Evolutionary conservation across 768 basidiomycete species (phyloP).

Genomic region (Leccinum imitatum): DNA sequence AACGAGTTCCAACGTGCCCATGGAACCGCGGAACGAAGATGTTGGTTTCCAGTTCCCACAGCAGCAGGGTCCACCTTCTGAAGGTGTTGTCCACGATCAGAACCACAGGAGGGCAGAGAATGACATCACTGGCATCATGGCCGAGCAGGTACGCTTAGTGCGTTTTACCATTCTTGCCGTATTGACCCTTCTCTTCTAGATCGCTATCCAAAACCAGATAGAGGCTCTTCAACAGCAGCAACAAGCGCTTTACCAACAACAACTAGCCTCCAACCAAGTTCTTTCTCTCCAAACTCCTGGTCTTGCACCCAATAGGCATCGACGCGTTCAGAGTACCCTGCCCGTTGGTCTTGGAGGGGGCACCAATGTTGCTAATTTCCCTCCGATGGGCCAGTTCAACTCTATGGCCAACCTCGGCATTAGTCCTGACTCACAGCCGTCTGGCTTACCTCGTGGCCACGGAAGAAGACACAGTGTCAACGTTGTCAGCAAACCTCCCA

Average conservation of each 20-base stretch:
- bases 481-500: conserved; percentile 72
- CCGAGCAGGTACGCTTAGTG: conserved; percentile 74
- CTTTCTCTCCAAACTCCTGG: conserved; percentile 78
- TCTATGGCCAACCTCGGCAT: conserved; percentile 50
- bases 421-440: conserved; percentile 62
- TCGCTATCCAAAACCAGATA: conserved; percentile 87
- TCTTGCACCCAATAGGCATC: conserved; percentile 68
- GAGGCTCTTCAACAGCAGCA: conserved; percentile 90
- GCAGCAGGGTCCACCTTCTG: conserved; percentile 42
- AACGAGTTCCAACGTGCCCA: conserved; percentile 50
- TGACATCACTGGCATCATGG: conserved; percentile 89
- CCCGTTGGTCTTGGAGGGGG: conserved; percentile 54
- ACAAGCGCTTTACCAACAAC: conserved; percentile 85
- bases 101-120: conserved; percentile 59
- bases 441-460: conserved; percentile 76
- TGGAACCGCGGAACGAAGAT: conserved; percentile 78
- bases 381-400: conserved; percentile 65
- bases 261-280: conserved; percentile 85
- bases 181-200: conserved; percentile 43
- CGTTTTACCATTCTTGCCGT: neutral
- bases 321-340: conserved; percentile 85
- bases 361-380: conserved; percentile 35
- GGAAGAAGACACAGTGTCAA: conserved; percentile 91
- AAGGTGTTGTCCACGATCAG: conserved; percentile 32
- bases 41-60: conserved; percentile 82